A percentile compares a stretch with the other conserved stretches of the same genome.
Conservation (phyloP, 176 grass and related monocot species). For the Oryza longistaminata region DNA sequence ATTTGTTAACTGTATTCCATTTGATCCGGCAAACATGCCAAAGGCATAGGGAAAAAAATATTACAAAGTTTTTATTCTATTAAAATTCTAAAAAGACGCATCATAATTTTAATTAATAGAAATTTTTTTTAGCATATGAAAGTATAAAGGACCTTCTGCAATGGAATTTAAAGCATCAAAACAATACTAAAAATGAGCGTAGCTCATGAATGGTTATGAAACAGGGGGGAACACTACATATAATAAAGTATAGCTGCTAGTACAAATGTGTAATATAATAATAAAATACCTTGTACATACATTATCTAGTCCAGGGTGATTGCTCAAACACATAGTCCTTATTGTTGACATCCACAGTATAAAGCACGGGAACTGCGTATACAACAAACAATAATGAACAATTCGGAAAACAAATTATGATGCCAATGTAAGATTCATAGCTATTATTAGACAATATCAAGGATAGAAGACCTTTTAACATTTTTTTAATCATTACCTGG, state of each 20-base stretch:
- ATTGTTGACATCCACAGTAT: constrained; percentile 83
- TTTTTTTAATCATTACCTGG: constrained; percentile 65
- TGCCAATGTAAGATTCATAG: constrained; percentile 15
- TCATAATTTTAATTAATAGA: not conserved
- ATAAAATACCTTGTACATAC: constrained; percentile 55
- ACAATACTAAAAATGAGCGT: not conserved
- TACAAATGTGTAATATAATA: constrained; percentile 7
- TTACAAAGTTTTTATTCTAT: not conserved
- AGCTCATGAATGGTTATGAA: constrained; percentile 10
- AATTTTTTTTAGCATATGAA: not conserved
- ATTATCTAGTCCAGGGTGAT: constrained; percentile 79
- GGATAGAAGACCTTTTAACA: constrained; percentile 1
- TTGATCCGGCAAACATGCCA: not conserved
- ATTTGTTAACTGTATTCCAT: not conserved
- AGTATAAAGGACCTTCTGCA: not conserved
- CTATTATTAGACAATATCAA: constrained; percentile 18
- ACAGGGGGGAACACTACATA: not conserved
- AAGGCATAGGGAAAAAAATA: not conserved
- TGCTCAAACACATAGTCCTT: constrained; percentile 72
- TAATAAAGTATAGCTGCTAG: constrained; percentile 9
- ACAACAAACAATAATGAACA: not conserved
- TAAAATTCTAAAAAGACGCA: not conserved
- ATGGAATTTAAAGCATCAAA: constrained; percentile 13
- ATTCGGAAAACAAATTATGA: not conserved
- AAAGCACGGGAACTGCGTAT: constrained; percentile 79